Evolutionary conservation across 805 yeast species (phyloP).

Genomic region (Grigorovia humatica): DNA sequence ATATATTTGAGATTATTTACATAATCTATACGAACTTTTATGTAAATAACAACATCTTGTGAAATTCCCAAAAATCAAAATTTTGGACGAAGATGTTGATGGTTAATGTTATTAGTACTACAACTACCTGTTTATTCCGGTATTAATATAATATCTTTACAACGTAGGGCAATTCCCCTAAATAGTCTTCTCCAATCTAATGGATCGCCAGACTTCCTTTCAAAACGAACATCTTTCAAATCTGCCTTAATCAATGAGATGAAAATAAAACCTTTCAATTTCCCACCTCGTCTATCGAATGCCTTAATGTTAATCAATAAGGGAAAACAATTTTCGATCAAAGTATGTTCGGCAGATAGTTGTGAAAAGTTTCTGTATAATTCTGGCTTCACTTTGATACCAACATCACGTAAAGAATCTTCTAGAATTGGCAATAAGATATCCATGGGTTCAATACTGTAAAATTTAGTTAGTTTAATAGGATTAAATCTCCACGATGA

Average conservation of each 20-base stretch:
- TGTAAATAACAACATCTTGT: not conserved
- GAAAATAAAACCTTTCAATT: conserved; percentile 37
- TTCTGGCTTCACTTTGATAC: conserved; percentile 18
- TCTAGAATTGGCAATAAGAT: conserved; percentile 23
- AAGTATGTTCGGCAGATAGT: conserved; percentile 6
- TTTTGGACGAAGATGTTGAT: not conserved
- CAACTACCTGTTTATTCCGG: conserved; percentile 15
- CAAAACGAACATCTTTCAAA: conserved; percentile 42
- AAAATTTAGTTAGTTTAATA: conserved; percentile 23
- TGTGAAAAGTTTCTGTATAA: conserved; percentile 14
- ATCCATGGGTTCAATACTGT: conserved; percentile 19
- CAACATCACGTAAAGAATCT: conserved; percentile 17
- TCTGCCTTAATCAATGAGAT: conserved; percentile 32
- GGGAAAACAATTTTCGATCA: conserved; percentile 26
- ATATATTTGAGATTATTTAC: too few relatives aligned
- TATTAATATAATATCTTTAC: conserved; percentile 45
- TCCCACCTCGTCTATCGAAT: conserved; percentile 36
- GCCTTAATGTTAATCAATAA: conserved; percentile 31
- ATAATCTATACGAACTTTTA: too few relatives aligned
- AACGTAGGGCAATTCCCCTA: conserved; percentile 44
- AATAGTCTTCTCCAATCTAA: conserved; percentile 64
- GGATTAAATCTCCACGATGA: conserved; percentile 13
- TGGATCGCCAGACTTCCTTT: conserved; percentile 54
- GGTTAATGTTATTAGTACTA: too few relatives aligned
- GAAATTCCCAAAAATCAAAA: too few relatives aligned